Evolutionary conservation across 306 rosid genomes (phyloP), one percentile per base, ranked within the genome.

Genomic region (Trifolium repens): DNA sequence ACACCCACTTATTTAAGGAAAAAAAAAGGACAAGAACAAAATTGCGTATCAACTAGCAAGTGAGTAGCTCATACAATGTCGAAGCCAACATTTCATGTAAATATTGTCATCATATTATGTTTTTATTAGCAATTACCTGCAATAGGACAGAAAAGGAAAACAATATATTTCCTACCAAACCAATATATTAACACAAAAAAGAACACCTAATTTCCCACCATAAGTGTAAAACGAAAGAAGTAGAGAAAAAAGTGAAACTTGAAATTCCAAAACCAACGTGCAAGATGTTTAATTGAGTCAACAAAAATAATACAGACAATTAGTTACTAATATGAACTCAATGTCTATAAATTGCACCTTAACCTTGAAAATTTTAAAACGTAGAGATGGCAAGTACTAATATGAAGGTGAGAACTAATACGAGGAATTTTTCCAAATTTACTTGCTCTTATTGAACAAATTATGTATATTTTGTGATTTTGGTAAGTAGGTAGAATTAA

Each of bases 351-450:
- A 24, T 67, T 27, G 10, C 54, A 43, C 37, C 37, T 46, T 9
- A 26, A 54, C 9, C 73, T 27, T 0, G 4, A 64, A 65, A 34
- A 2, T 32, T 32, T 34, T 2, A 16, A 14, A 40, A 42, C 7
- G 1, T 55, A n/a, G n/a, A 19, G 13, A 9, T 26, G n/a, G 8
- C 27, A 8, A 49, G 54, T 10, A 22, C 13, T 58, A 26, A 46
- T 11, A 69, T 69, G 73, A 69, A 47, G 73, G 73, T 27, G 27
- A 69, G 43, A 69, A 47, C 15, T 26, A n/a, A n/a, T n/a, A n/a
- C n/a, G n/a, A n/a, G n/a, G n/a, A n/a, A n/a, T n/a, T n/a, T n/a
- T n/a, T n/a, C n/a, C n/a, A n/a, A n/a, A n/a, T n/a, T n/a, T n/a
- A n/a, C n/a, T n/a, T n/a, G n/a, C n/a, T n/a, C n/a, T n/a, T n/a